Evolutionary conservation across 2,329 filamentous ascomycete species (phyloP), one percentile per base, ranked within the genome.

Genomic region (Xylariales sp.): DNA sequence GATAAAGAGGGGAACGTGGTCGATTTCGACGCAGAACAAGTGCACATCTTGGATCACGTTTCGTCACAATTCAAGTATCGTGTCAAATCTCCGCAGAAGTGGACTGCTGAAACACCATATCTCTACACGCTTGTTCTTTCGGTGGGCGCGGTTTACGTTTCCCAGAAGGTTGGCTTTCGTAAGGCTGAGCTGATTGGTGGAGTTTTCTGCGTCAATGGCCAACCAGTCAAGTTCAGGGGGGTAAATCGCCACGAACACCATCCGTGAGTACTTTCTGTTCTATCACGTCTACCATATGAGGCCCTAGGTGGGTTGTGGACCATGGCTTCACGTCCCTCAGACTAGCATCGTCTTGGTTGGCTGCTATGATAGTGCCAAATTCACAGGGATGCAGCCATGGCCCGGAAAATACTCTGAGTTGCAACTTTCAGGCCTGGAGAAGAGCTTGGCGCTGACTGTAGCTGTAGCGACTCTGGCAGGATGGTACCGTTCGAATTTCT

Each of bases 231-330:
- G 11, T 69, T 88, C 49, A 76, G 80, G 12, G 84, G 84, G 2
- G 79, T 81, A 5, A 87, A 87, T 51, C 71, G 82, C 24, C 84
- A 87, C 49, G 84, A 88, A 44, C 82, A 87, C 48, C 78, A 86
- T 50, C 76, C 80, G 0, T 40, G 33, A 40, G 38, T 31, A 7
- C 4, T 16, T 28, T n/a, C n/a, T 27, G 24, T n/a, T n/a, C n/a
- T n/a, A n/a, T n/a, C n/a, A n/a, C n/a, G n/a, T n/a, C n/a, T n/a
- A n/a, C n/a, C n/a, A n/a, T n/a, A n/a, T n/a, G n/a, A n/a, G n/a
- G n/a, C n/a, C n/a, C n/a, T n/a, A n/a, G n/a, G n/a, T n/a, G n/a
- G n/a, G n/a, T n/a, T n/a, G n/a, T n/a, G n/a, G n/a, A n/a, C n/a
- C n/a, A n/a, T n/a, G n/a, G n/a, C n/a, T n/a, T n/a, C n/a, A n/a